Evolutionary conservation across 331 rosid species (phyloP).

Genomic region (Phaseolus coccineus): DNA sequence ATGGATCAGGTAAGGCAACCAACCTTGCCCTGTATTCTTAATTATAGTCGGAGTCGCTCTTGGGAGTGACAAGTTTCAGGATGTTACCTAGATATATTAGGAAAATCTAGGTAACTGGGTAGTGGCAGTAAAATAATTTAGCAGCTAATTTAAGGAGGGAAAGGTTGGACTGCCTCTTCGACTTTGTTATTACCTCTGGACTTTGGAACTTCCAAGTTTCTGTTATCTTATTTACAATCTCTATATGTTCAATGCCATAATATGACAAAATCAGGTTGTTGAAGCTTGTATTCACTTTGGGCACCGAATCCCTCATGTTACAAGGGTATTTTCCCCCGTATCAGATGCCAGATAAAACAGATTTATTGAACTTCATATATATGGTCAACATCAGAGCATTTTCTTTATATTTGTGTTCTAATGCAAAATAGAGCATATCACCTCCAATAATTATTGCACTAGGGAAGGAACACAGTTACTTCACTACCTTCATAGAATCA

Average conservation of each 20-base stretch:
- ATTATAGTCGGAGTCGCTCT: neutral
- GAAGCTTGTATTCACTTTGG: neutral
- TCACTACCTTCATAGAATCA: conserved; percentile 1
- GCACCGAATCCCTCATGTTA: neutral
- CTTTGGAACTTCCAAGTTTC: too few species aligned
- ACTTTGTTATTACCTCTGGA: too few species aligned
- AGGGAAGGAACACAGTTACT: neutral
- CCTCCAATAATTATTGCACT: neutral
- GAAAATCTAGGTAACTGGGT: neutral
- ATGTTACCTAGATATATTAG: neutral
- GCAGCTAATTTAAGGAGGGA: neutral
- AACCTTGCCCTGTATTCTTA: neutral
- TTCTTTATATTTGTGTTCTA: neutral
- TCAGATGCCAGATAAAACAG: neutral
- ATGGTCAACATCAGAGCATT: neutral
- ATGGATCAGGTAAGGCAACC: neutral
- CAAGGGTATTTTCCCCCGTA: neutral
- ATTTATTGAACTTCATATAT: neutral
- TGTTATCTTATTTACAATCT: neutral
- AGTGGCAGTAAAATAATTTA: neutral
- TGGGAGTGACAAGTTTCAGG: neutral
- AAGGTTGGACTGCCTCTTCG: neutral
- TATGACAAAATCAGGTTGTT: neutral
- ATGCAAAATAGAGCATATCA: neutral
- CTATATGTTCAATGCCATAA: neutral